Conservation (phyloP, 2,329 filamentous ascomycete genomes). For the Dryadomyces quercus-mongolicae region DNA sequence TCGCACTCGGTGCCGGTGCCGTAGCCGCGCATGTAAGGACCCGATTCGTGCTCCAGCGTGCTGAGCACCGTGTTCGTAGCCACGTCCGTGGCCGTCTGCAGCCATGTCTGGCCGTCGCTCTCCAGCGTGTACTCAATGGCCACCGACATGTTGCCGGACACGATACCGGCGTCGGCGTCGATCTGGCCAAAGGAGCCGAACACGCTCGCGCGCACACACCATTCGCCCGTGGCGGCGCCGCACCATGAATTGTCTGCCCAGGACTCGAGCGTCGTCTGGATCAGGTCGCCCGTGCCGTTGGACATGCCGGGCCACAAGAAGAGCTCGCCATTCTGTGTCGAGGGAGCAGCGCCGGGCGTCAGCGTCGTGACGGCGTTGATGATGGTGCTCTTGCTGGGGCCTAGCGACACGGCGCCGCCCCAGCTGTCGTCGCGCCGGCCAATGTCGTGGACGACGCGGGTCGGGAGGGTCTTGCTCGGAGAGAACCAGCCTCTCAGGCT, state of each 20-base stretch:
- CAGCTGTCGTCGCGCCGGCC: background rate
- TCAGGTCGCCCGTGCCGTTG: slow-evolving; percentile 1
- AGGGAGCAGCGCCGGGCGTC: background rate
- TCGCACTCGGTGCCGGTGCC: slow-evolving; percentile 1
- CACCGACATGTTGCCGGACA: no score
- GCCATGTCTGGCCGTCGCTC: no score
- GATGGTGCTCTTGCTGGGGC: background rate
- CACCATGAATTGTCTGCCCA: no score
- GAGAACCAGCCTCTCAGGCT: no score
- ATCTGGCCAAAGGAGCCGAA: no score
- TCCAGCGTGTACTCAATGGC: no score
- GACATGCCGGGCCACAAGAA: background rate
- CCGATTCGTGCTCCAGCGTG: background rate
- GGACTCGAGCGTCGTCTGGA: background rate
- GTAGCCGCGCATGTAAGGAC: background rate
- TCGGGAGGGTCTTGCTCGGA: no score
- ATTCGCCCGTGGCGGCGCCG: no score
- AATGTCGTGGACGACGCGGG: no score
- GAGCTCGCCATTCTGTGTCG: background rate
- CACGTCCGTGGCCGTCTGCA: no score
- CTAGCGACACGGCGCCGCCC: background rate
- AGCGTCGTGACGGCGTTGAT: background rate
- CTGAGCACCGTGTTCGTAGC: background rate
- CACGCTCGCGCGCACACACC: no score
- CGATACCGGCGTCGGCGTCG: no score